Percentiles rank a stretch among this genome's conserved stretches.
Evolutionary conservation across 257 asterid species (phyloP).

Genomic region (Catharanthus roseus): DNA sequence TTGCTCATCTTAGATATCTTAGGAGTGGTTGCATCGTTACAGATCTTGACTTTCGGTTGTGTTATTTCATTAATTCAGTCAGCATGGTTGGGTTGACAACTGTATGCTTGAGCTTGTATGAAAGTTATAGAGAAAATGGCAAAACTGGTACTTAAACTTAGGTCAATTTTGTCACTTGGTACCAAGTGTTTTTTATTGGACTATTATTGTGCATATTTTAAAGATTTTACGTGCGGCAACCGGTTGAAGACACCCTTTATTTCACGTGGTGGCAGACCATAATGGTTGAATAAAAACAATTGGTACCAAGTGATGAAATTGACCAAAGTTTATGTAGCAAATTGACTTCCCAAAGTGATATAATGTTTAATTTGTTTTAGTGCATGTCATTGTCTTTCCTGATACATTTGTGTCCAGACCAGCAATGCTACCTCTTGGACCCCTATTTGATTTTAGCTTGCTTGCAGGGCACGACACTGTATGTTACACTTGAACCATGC

Average conservation of each 20-base stretch:
- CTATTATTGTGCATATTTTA: too few relatives aligned
- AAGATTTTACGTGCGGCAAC: too few relatives aligned
- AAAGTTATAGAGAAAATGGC: neutral
- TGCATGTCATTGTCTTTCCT: neutral
- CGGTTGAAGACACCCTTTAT: too few relatives aligned
- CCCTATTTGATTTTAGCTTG: neutral
- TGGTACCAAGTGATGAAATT: too few relatives aligned
- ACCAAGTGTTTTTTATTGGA: too few relatives aligned
- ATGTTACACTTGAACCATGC: conserved; percentile 96
- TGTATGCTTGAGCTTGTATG: neutral
- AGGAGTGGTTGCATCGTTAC: neutral
- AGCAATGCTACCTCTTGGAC: conserved; percentile 6
- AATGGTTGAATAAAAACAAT: too few relatives aligned
- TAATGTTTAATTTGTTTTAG: too few relatives aligned
- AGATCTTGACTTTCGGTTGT: neutral
- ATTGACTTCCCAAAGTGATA: too few relatives aligned
- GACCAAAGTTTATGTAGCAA: too few relatives aligned
- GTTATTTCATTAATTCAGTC: neutral
- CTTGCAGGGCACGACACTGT: conserved; percentile 71
- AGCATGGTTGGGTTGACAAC: neutral
- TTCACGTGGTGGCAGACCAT: too few relatives aligned
- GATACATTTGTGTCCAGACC: neutral
- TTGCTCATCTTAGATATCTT: neutral
- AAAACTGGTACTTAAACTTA: too few relatives aligned
- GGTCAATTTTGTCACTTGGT: too few relatives aligned